Evolutionary conservation across 805 yeast genomes (phyloP).

Genomic region (Gaillardinia entomophila): DNA sequence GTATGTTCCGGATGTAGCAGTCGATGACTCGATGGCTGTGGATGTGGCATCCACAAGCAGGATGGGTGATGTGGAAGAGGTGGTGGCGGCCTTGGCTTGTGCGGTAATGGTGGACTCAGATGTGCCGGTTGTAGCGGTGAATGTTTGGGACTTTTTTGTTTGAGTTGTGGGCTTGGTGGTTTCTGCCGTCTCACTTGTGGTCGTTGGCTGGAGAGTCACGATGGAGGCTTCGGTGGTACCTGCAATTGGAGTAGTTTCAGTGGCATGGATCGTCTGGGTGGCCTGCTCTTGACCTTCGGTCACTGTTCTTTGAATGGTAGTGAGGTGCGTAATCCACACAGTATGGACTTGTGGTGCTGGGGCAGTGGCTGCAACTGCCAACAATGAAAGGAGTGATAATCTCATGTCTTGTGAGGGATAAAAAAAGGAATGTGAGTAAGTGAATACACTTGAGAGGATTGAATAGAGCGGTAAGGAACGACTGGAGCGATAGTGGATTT

Average conservation of each 20-base stretch:
- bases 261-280: slow-evolving; percentile 1
- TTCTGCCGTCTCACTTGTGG: neutral
- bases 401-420: slow-evolving; percentile 7
- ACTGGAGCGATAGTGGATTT: no score
- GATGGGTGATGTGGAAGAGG: slow-evolving; percentile 1
- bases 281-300: neutral
- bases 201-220: neutral
- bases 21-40: slow-evolving; percentile 9
- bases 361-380: slow-evolving; percentile 17
- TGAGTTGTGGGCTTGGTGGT: slow-evolving; percentile 1
- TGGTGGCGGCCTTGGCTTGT: slow-evolving; percentile 1
- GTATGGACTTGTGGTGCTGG: slow-evolving; percentile 23
- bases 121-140: no score
- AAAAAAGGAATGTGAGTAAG: slow-evolving; percentile 11
- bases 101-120: slow-evolving; percentile 3
- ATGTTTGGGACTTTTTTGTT: neutral
- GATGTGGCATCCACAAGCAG: slow-evolving; percentile 8
- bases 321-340: slow-evolving; percentile 17
- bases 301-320: slow-evolving; percentile 8
- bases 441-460: slow-evolving; percentile 2
- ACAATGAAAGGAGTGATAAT: slow-evolving; percentile 7
- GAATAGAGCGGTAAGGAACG: slow-evolving; percentile 2
- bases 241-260: slow-evolving; percentile 1
- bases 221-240: no score
- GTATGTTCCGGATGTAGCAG: slow-evolving; percentile 9